Evolutionary conservation across 768 basidiomycete species (phyloP).

Genomic region (Panellus pusillus): DNA sequence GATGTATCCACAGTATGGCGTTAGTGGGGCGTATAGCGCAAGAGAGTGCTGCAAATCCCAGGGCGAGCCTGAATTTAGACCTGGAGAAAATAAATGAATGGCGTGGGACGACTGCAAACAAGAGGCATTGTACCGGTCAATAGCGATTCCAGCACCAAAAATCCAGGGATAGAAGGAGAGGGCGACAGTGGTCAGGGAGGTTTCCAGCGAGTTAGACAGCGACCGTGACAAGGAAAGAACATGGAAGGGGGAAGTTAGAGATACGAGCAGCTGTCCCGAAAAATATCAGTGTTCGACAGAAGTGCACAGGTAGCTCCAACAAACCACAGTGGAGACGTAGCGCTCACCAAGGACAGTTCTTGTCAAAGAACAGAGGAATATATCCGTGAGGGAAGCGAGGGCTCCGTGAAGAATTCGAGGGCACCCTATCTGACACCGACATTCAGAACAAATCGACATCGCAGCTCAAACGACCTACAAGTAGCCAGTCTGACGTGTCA

Average conservation of each 20-base stretch:
- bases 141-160: constrained; percentile 36
- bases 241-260: constrained; percentile 87
- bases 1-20: constrained; percentile 78
- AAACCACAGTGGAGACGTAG: constrained; percentile 62
- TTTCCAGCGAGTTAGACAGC: constrained; percentile 91
- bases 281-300: not conserved
- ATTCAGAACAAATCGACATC: not conserved
- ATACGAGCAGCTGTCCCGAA: constrained; percentile 64
- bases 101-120: not conserved
- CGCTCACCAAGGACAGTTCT: constrained; percentile 53
- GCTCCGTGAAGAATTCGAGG: constrained; percentile 77
- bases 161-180: constrained; percentile 79
- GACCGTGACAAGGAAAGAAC: constrained; percentile 81
- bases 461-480: constrained; percentile 55
- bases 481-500: constrained; percentile 46
- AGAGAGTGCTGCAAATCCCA: constrained; percentile 70
- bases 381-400: constrained; percentile 80
- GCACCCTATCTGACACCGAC: constrained; percentile 53
- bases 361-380: constrained; percentile 66
- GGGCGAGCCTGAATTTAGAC: constrained; percentile 33
- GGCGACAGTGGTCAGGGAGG: constrained; percentile 78
- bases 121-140: constrained; percentile 33
- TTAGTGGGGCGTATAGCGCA: constrained; percentile 89
- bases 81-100: constrained; percentile 21
- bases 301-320: constrained; percentile 29